Evolutionary conservation across 1,139 yeast species (phyloP), one percentile per base, ranked within the genome.

Genomic region (Blastobotrys aristatus): DNA sequence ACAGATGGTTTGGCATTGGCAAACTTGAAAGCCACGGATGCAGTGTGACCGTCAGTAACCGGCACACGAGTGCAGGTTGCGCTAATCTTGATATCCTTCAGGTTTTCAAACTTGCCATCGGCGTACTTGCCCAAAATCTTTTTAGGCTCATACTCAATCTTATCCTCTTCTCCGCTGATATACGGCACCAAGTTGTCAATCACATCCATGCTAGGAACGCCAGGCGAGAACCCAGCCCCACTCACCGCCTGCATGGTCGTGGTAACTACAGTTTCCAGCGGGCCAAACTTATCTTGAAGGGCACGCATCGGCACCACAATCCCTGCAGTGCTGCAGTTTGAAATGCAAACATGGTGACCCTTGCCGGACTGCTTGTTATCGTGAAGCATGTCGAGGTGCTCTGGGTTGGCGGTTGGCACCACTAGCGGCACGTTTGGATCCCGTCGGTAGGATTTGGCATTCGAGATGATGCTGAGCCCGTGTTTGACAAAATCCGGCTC

Each of bases 151-250:
- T 95, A 89, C 71, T 94, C 98, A 58, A 92, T 88, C 72, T 92
- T 92, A 58, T 94, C 99, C 71, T 92, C 99, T 71, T 92, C 99
- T 44, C 98, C 97, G 53, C 92, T 77, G 62, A 92, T 92, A 74
- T 73, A 90, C 42, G 99, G 99, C 48, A 92, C 88, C 58, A 92
- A 77, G 71, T 92, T 92, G 71, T 92, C 99, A 61, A 92, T 76
- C 47, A 92, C 82, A 64, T 92, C 97, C 70, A 92, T 90, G 52
- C 95, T 94, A 24, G 96, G 80, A 46, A 90, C 96, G 66, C 99
- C 99, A 40, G 99, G 99, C 13, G 96, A 86, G 68, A 87, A 92
- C 2, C 99, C 99, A 24, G 95, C 98, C 58, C 99, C 99, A 7
- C 97, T 89, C 55, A 92, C 87, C 39, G 98, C 98, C 69, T 92